A percentile compares a stretch with the other conserved stretches of the same genome.
Evolutionary conservation across 495 filamentous ascomycete species (phyloP).

Genomic region (Hypomontagnella monticulosa): DNA sequence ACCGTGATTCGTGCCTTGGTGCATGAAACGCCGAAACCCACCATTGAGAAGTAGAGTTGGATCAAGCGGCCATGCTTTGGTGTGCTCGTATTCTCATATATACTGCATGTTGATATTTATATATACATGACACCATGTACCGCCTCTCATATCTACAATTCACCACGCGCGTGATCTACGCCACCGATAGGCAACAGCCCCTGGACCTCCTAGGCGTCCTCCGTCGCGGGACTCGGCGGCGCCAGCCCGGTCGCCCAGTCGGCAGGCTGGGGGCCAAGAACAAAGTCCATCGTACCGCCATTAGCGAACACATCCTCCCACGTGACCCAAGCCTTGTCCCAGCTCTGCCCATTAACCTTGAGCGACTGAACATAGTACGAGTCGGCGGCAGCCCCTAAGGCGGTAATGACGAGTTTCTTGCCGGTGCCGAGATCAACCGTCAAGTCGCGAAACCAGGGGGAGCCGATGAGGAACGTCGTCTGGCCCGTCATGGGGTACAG

Average conservation of each 20-base stretch:
- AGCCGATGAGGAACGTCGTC: conserved; percentile 70
- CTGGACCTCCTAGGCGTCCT: conserved; percentile 9
- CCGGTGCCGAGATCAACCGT: conserved; percentile 65
- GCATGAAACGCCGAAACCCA: too few relatives aligned
- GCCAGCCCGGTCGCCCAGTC: conserved; percentile 66
- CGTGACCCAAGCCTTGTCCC: conserved; percentile 68
- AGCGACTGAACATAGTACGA: conserved; percentile 66
- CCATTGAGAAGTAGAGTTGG: too few relatives aligned
- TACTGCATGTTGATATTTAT: too few relatives aligned
- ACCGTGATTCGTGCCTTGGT: too few relatives aligned
- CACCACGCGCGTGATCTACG: too few relatives aligned
- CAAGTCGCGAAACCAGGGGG: conserved; percentile 69
- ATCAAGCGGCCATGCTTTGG: too few relatives aligned
- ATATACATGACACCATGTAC: too few relatives aligned
- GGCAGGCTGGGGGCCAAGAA: conserved; percentile 61
- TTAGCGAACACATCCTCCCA: conserved; percentile 71
- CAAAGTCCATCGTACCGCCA: conserved; percentile 71
- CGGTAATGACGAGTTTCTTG: conserved; percentile 65
- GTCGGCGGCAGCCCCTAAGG: conserved; percentile 57
- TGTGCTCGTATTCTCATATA: too few relatives aligned
- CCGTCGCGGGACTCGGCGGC: conserved; percentile 62
- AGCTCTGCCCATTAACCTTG: conserved; percentile 58
- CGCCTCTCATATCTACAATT: too few relatives aligned
- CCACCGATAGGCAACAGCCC: too few relatives aligned
- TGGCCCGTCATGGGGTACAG: conserved; percentile 73